Evolutionary conservation across 2,329 filamentous ascomycete genomes (phyloP).

Genomic region (Thielaviopsis populi): DNA sequence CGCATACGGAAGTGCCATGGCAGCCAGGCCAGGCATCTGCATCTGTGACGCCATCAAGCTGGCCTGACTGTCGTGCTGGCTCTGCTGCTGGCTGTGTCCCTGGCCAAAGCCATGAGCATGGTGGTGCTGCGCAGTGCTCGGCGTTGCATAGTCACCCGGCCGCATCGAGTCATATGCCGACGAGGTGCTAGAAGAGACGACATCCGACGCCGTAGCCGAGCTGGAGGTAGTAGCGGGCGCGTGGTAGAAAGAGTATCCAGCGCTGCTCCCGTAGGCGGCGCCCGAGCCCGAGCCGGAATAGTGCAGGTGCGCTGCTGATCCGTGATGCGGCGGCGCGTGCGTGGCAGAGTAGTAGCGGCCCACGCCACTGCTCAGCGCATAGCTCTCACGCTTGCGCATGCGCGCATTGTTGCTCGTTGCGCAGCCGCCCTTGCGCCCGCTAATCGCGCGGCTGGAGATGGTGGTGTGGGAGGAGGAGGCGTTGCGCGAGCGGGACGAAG

Average conservation of each 20-base stretch:
- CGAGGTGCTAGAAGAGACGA: not conserved
- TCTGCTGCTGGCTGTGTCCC: not conserved
- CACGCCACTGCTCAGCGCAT: not conserved
- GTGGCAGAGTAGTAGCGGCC: slow-evolving; percentile 7
- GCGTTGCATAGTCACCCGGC: not conserved
- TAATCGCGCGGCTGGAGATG: slow-evolving; percentile 22
- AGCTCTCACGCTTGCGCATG: slow-evolving; percentile 13
- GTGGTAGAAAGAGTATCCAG: not conserved
- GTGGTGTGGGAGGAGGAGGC: not conserved
- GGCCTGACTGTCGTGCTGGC: not conserved
- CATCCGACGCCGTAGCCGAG: not conserved
- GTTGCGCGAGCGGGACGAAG: not conserved
- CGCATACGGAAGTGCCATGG: not conserved
- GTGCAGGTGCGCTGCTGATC: not conserved
- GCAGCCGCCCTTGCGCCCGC: slow-evolving; percentile 25
- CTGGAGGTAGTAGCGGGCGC: not conserved
- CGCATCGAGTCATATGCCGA: not conserved
- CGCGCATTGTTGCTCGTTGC: slow-evolving; percentile 21
- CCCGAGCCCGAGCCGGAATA: slow-evolving; percentile 11
- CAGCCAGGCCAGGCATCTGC: slow-evolving; percentile 1
- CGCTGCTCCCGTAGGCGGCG: slow-evolving; percentile 5
- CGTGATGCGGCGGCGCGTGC: not conserved
- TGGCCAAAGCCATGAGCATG: not conserved
- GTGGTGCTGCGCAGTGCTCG: not conserved
- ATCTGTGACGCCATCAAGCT: not conserved